Evolutionary conservation across 2,329 filamentous ascomycete species (phyloP).

Genomic region (Aspergillus sergii): DNA sequence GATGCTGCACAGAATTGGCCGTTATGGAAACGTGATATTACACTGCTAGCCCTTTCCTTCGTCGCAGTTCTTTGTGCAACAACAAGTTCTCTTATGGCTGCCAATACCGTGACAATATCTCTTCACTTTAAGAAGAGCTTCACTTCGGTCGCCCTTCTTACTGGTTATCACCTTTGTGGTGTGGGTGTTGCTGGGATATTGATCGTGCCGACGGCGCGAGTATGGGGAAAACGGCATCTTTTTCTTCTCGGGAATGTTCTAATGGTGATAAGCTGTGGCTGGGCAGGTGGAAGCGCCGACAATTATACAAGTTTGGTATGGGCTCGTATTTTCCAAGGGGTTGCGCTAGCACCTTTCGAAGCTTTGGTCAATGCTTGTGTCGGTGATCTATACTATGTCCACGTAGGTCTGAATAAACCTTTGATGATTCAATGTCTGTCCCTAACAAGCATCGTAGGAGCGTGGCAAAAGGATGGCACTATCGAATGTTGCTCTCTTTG

Average conservation of each 20-base stretch:
- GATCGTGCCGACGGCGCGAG: constrained; percentile 82
- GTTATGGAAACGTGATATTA: constrained; percentile 79
- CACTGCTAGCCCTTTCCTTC: constrained; percentile 76
- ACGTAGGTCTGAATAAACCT: constrained; percentile 55
- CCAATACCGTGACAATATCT: constrained; percentile 79
- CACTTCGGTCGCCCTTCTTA: constrained; percentile 77
- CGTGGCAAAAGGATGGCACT: constrained; percentile 87
- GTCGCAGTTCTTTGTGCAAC: constrained; percentile 81
- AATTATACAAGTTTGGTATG: constrained; percentile 74
- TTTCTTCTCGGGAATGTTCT: constrained; percentile 78
- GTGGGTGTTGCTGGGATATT: constrained; percentile 80
- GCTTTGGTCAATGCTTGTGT: constrained; percentile 85
- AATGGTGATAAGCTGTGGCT: constrained; percentile 72
- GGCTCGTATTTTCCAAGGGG: constrained; percentile 81
- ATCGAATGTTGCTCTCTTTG: constrained; percentile 69
- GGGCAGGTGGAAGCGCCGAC: constrained; percentile 70
- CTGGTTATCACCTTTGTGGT: constrained; percentile 83
- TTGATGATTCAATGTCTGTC: background rate
- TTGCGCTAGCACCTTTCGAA: constrained; percentile 87
- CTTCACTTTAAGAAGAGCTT: constrained; percentile 67
- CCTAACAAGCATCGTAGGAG: constrained; percentile 50
- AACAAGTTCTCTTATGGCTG: constrained; percentile 82
- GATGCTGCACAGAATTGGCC: constrained; percentile 69
- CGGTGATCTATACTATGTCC: constrained; percentile 88
- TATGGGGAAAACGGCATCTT: constrained; percentile 90